Evolutionary conservation across 768 basidiomycete species (phyloP).

Genomic region (Pseudohyphozyma bogoriensis): DNA sequence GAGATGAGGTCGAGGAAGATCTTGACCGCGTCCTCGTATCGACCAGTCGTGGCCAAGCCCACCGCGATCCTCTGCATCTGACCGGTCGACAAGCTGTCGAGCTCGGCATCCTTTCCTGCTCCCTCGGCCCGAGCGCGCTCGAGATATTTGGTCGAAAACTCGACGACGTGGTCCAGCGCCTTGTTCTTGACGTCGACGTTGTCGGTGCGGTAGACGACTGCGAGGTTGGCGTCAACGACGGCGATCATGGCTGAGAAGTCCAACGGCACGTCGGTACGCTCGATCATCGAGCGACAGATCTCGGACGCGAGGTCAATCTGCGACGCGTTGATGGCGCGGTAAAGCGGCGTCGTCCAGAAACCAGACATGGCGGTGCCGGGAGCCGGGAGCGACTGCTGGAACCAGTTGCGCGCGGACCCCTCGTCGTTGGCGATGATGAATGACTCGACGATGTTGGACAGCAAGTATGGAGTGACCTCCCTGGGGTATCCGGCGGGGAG

Average conservation of each 20-base stretch:
- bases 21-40: neutral
- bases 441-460: slow-evolving; percentile 50
- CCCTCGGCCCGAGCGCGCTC: too few relatives aligned
- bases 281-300: slow-evolving; percentile 25
- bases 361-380: slow-evolving; percentile 1
- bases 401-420: slow-evolving; percentile 56
- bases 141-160: too few relatives aligned
- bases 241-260: slow-evolving; percentile 8
- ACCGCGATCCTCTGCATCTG: slow-evolving; percentile 5
- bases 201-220: neutral
- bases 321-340: slow-evolving; percentile 3
- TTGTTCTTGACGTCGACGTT: neutral
- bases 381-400: slow-evolving; percentile 10
- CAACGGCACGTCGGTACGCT: neutral
- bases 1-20: slow-evolving; percentile 14
- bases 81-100: slow-evolving; percentile 16
- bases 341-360: slow-evolving; percentile 13
- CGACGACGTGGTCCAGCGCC: slow-evolving; percentile 9
- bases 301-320: slow-evolving; percentile 20
- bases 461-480: slow-evolving; percentile 38
- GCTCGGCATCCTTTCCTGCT: too few relatives aligned
- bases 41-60: slow-evolving; percentile 1
- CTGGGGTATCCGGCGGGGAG: slow-evolving; percentile 36
- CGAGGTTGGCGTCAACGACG: slow-evolving; percentile 24
- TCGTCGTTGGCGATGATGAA: slow-evolving; percentile 46